Evolutionary conservation across 2,329 filamentous ascomycete genomes (phyloP).

Genomic region (Cladosporium sp.): DNA sequence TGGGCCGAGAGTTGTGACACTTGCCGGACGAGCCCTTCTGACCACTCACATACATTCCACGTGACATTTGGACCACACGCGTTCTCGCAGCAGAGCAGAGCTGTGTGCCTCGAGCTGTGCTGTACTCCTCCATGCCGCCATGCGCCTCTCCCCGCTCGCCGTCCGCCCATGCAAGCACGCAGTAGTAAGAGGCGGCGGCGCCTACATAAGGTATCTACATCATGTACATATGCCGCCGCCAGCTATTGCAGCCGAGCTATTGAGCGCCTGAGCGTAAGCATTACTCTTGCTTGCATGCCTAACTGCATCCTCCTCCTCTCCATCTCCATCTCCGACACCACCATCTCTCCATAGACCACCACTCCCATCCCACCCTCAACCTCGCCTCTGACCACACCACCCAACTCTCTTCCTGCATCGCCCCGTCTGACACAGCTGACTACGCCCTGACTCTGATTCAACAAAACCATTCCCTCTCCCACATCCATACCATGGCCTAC

Average conservation of each 20-base stretch:
- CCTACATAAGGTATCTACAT: background rate
- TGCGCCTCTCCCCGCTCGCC: conserved; percentile 1
- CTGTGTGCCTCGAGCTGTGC: background rate
- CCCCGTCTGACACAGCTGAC: conserved; percentile 7
- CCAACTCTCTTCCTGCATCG: conserved; percentile 2
- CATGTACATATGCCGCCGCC: background rate
- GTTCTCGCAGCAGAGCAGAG: background rate
- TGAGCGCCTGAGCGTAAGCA: conserved; percentile 18
- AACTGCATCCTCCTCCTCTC: background rate
- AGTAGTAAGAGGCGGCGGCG: background rate
- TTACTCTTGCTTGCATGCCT: conserved; percentile 4
- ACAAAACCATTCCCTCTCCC: conserved; percentile 4
- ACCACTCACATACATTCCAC: background rate
- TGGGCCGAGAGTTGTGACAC: background rate
- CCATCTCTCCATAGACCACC: background rate
- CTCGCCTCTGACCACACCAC: conserved; percentile 11
- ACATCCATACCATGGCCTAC: background rate
- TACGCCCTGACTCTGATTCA: background rate
- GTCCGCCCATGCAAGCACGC: background rate
- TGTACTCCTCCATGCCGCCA: background rate
- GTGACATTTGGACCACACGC: background rate
- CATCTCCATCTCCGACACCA: background rate
- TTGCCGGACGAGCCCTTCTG: background rate
- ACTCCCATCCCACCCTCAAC: background rate
- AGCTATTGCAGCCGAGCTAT: conserved; percentile 10